Evolutionary conservation across 2,329 filamentous ascomycete genomes (phyloP).

Genomic region (Colletotrichum spinosum): DNA sequence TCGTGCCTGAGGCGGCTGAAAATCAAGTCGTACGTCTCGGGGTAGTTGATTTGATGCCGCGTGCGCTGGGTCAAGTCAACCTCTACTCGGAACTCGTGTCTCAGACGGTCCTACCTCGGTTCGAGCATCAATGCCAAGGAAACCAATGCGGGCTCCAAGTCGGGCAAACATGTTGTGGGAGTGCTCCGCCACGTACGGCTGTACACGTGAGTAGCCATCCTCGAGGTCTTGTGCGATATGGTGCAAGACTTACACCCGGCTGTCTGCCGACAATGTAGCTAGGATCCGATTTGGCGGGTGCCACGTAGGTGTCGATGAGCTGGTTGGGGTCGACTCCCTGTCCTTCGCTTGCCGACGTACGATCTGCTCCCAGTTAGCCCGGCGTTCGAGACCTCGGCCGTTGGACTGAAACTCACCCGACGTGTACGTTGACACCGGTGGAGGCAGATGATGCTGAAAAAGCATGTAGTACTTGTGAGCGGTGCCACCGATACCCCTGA

Average conservation of each 20-base stretch:
- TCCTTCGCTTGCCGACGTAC: slow-evolving; percentile 26
- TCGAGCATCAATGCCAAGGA: slow-evolving; percentile 90
- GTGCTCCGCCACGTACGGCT: slow-evolving; percentile 89
- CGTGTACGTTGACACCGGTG: slow-evolving; percentile 87
- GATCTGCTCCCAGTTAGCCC: slow-evolving; percentile 13
- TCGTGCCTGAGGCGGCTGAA: slow-evolving; percentile 82
- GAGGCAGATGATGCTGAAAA: slow-evolving; percentile 94
- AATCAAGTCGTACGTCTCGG: slow-evolving; percentile 87
- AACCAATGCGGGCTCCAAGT: slow-evolving; percentile 84
- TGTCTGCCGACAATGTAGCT: slow-evolving; percentile 84
- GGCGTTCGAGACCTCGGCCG: slow-evolving; percentile 35
- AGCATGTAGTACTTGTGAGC: slow-evolving; percentile 99
- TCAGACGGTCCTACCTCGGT: slow-evolving; percentile 72
- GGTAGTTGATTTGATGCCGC: slow-evolving; percentile 93
- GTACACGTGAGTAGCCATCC: slow-evolving; percentile 44
- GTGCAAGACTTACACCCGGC: slow-evolving; percentile 73
- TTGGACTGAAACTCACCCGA: slow-evolving; percentile 64
- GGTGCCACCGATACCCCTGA: slow-evolving; percentile 89
- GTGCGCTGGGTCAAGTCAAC: slow-evolving; percentile 68
- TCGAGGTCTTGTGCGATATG: not conserved
- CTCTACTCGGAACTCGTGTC: slow-evolving; percentile 4
- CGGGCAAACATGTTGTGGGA: slow-evolving; percentile 90
- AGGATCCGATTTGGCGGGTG: slow-evolving; percentile 65
- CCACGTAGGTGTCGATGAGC: slow-evolving; percentile 79
- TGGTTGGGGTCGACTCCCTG: slow-evolving; percentile 77